A percentile compares a stretch with the other conserved stretches of the same genome.
Conservation (phyloP, 2,329 filamentous ascomycete genomes). For the Scedosporium dehoogii region DNA sequence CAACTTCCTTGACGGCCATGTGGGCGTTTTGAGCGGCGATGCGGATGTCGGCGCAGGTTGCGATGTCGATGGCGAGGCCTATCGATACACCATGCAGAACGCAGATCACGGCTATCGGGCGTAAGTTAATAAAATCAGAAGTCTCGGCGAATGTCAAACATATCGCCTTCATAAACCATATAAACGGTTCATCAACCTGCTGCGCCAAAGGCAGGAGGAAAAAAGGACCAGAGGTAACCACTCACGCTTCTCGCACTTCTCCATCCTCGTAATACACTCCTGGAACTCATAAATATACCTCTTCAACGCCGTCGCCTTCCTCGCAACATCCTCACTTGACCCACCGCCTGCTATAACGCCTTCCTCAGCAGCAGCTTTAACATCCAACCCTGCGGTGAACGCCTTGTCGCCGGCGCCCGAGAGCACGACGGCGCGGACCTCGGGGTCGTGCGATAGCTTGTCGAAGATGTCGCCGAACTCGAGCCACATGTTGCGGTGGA, state of each 20-base stretch:
- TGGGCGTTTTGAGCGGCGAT: constrained; percentile 49
- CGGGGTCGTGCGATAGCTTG: constrained; percentile 59
- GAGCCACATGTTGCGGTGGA: constrained; percentile 75
- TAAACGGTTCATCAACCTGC: not conserved
- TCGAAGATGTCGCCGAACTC: constrained; percentile 67
- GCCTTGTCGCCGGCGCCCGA: constrained; percentile 73
- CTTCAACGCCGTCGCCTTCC: constrained; percentile 52
- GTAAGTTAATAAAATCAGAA: not conserved
- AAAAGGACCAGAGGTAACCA: constrained; percentile 11
- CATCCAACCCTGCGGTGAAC: constrained; percentile 80
- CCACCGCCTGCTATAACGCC: constrained; percentile 27
- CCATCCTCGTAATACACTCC: constrained; percentile 61
- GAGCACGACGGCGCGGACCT: constrained; percentile 68
- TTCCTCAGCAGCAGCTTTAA: constrained; percentile 55
- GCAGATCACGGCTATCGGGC: constrained; percentile 58
- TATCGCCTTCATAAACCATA: not conserved
- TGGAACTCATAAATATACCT: constrained; percentile 74
- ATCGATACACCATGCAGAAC: constrained; percentile 71
- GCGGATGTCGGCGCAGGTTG: constrained; percentile 60
- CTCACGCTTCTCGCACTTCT: constrained; percentile 80
- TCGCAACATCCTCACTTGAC: constrained; percentile 43
- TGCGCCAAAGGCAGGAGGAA: not conserved
- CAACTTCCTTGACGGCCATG: constrained; percentile 71
- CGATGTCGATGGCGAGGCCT: constrained; percentile 68
- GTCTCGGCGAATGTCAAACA: no score